Conservation (phyloP, 2,329 filamentous ascomycete genomes). For the Microsporum audouinii region DNA sequence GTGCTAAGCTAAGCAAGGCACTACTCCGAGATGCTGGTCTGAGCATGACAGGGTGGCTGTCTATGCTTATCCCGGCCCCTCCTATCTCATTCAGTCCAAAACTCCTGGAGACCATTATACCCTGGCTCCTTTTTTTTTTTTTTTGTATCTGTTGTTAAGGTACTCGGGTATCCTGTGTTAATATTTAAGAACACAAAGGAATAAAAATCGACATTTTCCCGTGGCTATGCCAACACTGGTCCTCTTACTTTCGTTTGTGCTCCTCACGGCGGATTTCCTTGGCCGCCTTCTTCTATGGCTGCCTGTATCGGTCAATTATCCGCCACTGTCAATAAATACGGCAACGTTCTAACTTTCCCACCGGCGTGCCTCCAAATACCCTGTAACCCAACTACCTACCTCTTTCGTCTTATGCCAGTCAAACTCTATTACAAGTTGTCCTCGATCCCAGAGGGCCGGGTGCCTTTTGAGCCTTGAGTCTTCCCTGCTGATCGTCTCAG, state of each 20-base stretch:
- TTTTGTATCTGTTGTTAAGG: background rate
- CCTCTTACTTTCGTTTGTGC: slow-evolving; percentile 20
- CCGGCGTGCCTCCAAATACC: background rate
- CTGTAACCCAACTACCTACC: slow-evolving; percentile 1
- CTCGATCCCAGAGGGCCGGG: background rate
- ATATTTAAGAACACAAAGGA: background rate
- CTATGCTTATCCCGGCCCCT: slow-evolving; percentile 3
- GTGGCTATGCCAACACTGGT: slow-evolving; percentile 25
- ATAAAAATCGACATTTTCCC: background rate
- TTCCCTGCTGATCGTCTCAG: background rate
- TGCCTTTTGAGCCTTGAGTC: slow-evolving; percentile 1
- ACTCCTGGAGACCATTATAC: background rate
- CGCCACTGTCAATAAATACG: background rate
- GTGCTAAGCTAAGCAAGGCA: slow-evolving; percentile 4
- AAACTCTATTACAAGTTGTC: background rate
- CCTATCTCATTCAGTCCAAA: background rate
- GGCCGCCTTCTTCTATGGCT: background rate
- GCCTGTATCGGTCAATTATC: slow-evolving; percentile 1
- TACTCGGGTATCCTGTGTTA: slow-evolving; percentile 5
- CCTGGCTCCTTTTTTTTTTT: background rate
- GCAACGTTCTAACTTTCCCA: slow-evolving; percentile 2
- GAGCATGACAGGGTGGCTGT: slow-evolving; percentile 6
- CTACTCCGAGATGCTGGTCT: slow-evolving; percentile 7
- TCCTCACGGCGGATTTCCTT: slow-evolving; percentile 1
- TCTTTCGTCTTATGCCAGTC: slow-evolving; percentile 3